Evolutionary conservation across 805 yeast species (phyloP).

Genomic region (Yarrowia yakushimensis): DNA sequence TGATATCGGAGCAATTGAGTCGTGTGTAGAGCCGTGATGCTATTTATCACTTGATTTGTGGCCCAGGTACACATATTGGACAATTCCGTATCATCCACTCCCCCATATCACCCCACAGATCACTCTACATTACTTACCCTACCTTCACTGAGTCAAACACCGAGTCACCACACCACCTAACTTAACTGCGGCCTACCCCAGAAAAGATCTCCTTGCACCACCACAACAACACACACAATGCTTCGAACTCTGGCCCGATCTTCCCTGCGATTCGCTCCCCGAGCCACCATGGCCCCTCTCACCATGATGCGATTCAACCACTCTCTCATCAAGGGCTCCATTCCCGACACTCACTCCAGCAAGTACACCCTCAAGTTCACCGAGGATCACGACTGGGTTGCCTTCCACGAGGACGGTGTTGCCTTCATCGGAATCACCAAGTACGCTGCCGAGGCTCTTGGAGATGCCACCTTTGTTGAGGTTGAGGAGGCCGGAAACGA

Average conservation of each 20-base stretch:
- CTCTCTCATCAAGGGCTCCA: constrained; percentile 33
- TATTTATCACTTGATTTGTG: too few relatives aligned
- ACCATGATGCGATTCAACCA: constrained; percentile 35
- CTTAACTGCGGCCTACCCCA: constrained; percentile 20
- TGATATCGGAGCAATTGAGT: background rate
- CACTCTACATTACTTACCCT: constrained; percentile 7
- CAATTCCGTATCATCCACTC: background rate
- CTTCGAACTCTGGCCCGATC: constrained; percentile 25
- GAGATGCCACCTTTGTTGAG: constrained; percentile 94
- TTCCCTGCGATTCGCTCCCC: constrained; percentile 24
- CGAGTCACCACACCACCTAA: constrained; percentile 4
- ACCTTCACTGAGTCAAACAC: constrained; percentile 25
- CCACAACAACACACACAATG: background rate
- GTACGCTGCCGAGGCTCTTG: constrained; percentile 94
- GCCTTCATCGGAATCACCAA: constrained; percentile 88
- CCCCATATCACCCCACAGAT: background rate
- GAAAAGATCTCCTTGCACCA: background rate
- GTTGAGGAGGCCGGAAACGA: constrained; percentile 68
- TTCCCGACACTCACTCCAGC: constrained; percentile 35
- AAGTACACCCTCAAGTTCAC: constrained; percentile 46
- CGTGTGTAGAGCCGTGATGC: background rate
- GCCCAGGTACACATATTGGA: background rate
- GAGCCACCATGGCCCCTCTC: constrained; percentile 18
- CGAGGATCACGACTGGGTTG: constrained; percentile 92
- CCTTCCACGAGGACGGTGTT: constrained; percentile 74